Evolutionary conservation across 306 rosid genomes (phyloP).

Genomic region (Rosa lucieae): DNA sequence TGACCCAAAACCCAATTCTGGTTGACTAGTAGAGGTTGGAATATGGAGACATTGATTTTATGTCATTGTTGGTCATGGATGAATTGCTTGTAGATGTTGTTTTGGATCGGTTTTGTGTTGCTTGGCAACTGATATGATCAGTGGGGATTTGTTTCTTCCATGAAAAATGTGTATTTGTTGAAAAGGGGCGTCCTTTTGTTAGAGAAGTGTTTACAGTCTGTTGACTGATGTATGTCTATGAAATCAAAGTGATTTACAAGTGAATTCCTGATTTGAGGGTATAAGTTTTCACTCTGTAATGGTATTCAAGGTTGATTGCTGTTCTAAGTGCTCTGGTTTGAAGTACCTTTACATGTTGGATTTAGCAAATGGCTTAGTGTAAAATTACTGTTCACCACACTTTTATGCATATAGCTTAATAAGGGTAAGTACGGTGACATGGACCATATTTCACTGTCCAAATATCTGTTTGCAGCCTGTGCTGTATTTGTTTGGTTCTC

Average conservation of each 20-base stretch:
- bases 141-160: not conserved
- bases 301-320: not conserved
- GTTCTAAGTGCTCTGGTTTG: conserved; percentile 8
- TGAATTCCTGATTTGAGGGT: not conserved
- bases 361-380: not conserved
- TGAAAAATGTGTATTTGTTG: not conserved
- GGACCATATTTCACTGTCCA: not conserved
- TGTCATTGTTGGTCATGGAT: not conserved
- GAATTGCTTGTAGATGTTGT: not conserved
- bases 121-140: not conserved
- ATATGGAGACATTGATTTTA: not conserved
- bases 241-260: not conserved
- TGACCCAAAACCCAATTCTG: not conserved
- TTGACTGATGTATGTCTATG: not conserved
- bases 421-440: not conserved
- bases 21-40: not conserved
- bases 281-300: not conserved
- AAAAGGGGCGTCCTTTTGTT: not conserved
- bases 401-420: not conserved
- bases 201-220: not conserved
- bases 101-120: not conserved
- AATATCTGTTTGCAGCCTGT: not conserved
- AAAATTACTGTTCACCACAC: not conserved
- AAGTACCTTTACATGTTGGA: not conserved
- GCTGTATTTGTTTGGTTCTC: not conserved